phyloP scores from a whole-genome alignment of 2,329 filamentous ascomycete species.

The Aspergillus ustus region DNA sequence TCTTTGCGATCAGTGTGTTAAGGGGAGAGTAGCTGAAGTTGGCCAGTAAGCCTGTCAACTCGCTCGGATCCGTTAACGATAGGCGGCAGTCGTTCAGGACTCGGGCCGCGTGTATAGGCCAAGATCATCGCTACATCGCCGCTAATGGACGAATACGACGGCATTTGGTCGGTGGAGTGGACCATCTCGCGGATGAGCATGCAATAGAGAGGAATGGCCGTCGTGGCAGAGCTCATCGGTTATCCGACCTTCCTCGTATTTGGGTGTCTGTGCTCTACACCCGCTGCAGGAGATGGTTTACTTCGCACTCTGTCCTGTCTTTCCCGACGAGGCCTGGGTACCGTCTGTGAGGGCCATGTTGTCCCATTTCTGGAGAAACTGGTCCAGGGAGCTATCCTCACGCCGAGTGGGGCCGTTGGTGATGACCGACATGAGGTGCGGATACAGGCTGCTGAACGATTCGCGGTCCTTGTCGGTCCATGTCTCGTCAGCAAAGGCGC shows the following conservation, averaged over 20 bases:
- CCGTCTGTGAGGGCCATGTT: conserved; percentile 18
- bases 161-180: not conserved
- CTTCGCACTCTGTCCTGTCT: not conserved
- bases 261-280: not conserved
- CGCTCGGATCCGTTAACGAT: not conserved
- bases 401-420: conserved; percentile 11
- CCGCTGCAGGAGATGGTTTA: not conserved
- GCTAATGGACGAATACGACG: not conserved
- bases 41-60: not conserved
- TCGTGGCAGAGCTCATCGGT: not conserved
- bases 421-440: conserved; percentile 26
- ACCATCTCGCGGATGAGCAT: not conserved
- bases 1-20: not conserved
- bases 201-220: not conserved
- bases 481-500: conserved; percentile 25
- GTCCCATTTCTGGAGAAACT: conserved; percentile 37
- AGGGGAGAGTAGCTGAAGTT: not conserved
- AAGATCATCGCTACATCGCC: not conserved
- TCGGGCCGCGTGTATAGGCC: not conserved
- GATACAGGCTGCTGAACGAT: conserved; percentile 33
- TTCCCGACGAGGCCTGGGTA: not conserved
- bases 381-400: conserved; percentile 26
- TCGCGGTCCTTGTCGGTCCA: conserved; percentile 24
- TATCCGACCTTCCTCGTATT: not conserved
- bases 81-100: not conserved